Base-by-base conservation (phyloP, 495 filamentous ascomycete species). In the Penicillium antarcticum region DNA sequence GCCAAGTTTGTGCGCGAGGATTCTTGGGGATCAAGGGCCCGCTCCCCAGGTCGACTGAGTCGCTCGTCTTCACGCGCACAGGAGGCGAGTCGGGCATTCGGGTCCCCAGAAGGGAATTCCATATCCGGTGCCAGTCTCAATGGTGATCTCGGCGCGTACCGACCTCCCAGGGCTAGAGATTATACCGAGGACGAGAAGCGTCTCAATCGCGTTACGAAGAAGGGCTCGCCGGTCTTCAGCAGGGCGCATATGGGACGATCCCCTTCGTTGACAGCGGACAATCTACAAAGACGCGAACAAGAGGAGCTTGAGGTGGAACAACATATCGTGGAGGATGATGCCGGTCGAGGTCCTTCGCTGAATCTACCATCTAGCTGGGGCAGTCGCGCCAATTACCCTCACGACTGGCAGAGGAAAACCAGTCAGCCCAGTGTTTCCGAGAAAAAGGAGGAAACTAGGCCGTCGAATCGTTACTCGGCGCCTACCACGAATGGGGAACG, bases 351-450 rank as follows among this genome's bases (percentile, higher is more conserved):
- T 37, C 79, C 80, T 21, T 73, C 77, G 2, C 47, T 85, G 32
- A 80, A 81, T 32, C 48, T 80, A 23, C 85, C 85, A 26, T 61
- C 61, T 44, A 73, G 67, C 18, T 88, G 85, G 85, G 84, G 81
- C 11, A 67, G 73, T 44, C 81, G 77, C 52, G 80, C 71, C 21
- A 77, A 63, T 40, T 65, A 65, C 35, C 69, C 68, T 18, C 70
- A 66, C n/a, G 75, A 80, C 46, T 87, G 84, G 84, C 54, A 83
- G 48, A 72, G 69, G 17, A 73, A 61, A 35, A 58, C 69, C 31
- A 67, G 60, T 21, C 51, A 53, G 18, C 65, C 53, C 8, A 63
- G 46, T 34, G 47, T 57, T 23, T 55, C 70, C 39, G 53, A 67
- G 42, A 42, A 62, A 53, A 44, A 55, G 48, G 66, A 67, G 43